Evolutionary conservation across 2,329 filamentous ascomycete species (phyloP).

Genomic region (Tolypocladium paradoxum): DNA sequence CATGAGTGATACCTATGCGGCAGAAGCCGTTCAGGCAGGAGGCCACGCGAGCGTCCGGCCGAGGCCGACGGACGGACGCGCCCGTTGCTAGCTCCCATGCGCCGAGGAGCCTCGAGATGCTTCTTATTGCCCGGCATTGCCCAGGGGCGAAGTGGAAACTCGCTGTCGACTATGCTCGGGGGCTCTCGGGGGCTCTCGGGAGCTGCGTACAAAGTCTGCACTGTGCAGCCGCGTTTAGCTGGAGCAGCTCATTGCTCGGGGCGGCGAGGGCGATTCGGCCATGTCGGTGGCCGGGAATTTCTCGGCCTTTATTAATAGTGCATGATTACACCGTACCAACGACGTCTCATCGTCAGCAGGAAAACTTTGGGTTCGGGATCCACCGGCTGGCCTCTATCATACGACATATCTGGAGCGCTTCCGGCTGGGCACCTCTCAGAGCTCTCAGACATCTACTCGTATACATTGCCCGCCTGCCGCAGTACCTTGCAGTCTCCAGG

Average conservation of each 20-base stretch:
- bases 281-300: constrained; percentile 17
- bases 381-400: not conserved
- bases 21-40: not conserved
- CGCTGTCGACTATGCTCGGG: no score
- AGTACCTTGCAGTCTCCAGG: not conserved
- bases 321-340: no score
- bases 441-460: not conserved
- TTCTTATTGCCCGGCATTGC: not conserved
- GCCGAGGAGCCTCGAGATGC: not conserved
- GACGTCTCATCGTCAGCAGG: no score
- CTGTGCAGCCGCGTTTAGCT: no score
- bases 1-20: not conserved
- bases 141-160: not conserved
- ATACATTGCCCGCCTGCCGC: not conserved
- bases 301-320: no score
- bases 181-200: no score
- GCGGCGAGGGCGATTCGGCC: not conserved
- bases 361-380: not conserved
- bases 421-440: not conserved
- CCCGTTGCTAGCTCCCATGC: not conserved
- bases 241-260: no score
- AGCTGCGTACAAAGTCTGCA: not conserved
- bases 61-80: not conserved
- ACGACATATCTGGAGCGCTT: not conserved
- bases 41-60: not conserved